Evolutionary conservation across 2,329 filamentous ascomycete genomes (phyloP), one percentile per base, ranked within the genome.

Genomic region (Pseudocercospora eumusae): DNA sequence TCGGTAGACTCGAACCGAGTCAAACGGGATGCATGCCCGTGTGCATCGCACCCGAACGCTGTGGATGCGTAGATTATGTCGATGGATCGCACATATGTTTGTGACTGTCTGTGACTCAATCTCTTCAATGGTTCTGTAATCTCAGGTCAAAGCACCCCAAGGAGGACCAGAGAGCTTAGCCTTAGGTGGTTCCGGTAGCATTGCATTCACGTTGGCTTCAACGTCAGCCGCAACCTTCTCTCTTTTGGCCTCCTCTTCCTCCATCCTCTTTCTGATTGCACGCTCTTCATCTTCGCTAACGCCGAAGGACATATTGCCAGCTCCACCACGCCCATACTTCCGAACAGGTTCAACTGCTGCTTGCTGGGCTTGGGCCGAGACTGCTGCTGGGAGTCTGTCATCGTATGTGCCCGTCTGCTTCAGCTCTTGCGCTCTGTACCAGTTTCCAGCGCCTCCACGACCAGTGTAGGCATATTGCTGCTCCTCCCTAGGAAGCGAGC

Each of bases 381-480:
- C 28, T 54, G 27, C 27, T 23, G 47, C 20, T 28, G 45, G 27
- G 15, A 53, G 28, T n/a, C 44, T 57, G 20, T 58, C 54, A 21
- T 63, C 61, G 66, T 80, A 81, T 4, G 71, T 73, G 56, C 79
- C 79, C 7, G 71, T 75, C 58, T 75, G 64, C 10, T 69, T 68
- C 23, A 81, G 71, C 28, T 76, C 70, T 31, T 73, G 69, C 27
- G 79, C 79, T 44, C 75, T 74, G 67, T 79, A 81, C 72, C 74
- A 80, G 69, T 82, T 81, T 2, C 79, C 80, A 4, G 77, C 76
- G 42, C 80, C 80, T 44, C 79, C 79, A 44, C 79, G 74, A 36
- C 79, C 79, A 56, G 72, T 76, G 64, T 79, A 76, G 4, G 78
- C 77, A 66, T 80, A 80, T 57, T 77, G 72, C 65, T 75, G 74